Evolutionary conservation across 176 grass and related monocot genomes (phyloP).

Genomic region (Raddia guianensis): DNA sequence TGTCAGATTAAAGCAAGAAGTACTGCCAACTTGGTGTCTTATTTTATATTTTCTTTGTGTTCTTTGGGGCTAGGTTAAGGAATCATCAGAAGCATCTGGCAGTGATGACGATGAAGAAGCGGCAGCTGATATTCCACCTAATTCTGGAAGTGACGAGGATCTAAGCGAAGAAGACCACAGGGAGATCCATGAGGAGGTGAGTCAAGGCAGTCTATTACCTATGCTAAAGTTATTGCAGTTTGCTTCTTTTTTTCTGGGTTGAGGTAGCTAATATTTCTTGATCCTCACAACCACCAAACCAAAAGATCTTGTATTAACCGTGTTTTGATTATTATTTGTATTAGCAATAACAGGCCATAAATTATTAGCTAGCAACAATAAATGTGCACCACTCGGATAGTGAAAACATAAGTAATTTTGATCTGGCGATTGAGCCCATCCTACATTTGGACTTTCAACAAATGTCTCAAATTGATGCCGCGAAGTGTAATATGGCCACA

Average conservation of each 20-base stretch:
- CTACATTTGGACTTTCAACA: background rate
- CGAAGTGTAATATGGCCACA: background rate
- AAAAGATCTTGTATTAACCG: background rate
- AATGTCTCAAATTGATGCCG: background rate
- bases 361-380: slow-evolving; percentile 1
- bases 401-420: slow-evolving; percentile 3
- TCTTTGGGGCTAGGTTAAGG: slow-evolving; percentile 54
- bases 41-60: slow-evolving; percentile 20
- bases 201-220: background rate
- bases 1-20: slow-evolving; percentile 13
- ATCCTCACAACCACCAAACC: background rate
- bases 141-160: slow-evolving; percentile 73
- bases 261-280: background rate
- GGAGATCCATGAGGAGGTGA: slow-evolving; percentile 78
- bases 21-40: background rate
- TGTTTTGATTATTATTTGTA: background rate
- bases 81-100: slow-evolving; percentile 63
- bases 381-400: background rate
- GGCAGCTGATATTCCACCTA: slow-evolving; percentile 56
- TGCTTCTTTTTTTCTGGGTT: background rate
- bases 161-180: slow-evolving; percentile 63
- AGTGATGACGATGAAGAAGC: slow-evolving; percentile 65
- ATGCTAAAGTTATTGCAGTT: background rate
- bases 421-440: background rate
- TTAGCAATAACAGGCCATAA: background rate